A percentile compares a stretch with the other conserved stretches of the same genome.
These are phyloP conservation scores for Geotrichum phurueaensis DNA, from an alignment of 1,139 yeast species.

Conservation along the genomic window DNA sequence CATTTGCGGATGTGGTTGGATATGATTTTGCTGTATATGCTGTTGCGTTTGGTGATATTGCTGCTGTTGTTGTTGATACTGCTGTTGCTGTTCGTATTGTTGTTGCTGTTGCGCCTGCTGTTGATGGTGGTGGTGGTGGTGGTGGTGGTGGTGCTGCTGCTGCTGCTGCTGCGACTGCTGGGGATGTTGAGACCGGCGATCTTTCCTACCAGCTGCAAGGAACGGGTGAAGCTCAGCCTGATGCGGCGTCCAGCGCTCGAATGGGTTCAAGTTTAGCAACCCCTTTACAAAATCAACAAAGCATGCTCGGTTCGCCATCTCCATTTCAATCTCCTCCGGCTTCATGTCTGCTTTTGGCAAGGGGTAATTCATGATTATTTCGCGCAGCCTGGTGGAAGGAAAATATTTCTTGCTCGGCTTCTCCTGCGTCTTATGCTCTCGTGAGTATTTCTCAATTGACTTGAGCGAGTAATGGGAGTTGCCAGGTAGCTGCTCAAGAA, in stretches of 20 bases:
- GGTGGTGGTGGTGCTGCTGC: background rate
- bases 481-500: slow-evolving; percentile 44
- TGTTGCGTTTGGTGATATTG: slow-evolving; percentile 11
- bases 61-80: background rate
- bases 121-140: background rate
- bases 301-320: slow-evolving; percentile 63
- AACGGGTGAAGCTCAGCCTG: slow-evolving; percentile 93
- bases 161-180: slow-evolving; percentile 8
- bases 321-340: slow-evolving; percentile 46
- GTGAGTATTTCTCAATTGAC: slow-evolving; percentile 53
- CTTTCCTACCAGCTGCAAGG: slow-evolving; percentile 44
- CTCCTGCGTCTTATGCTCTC: slow-evolving; percentile 54
- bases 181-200: slow-evolving; percentile 34
- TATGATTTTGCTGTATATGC: slow-evolving; percentile 5
- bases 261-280: slow-evolving; percentile 74
- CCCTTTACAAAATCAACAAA: slow-evolving; percentile 76
- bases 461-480: slow-evolving; percentile 45
- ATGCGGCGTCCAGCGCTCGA: slow-evolving; percentile 94
- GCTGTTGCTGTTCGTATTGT: slow-evolving; percentile 3
- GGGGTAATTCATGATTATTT: slow-evolving; percentile 69
- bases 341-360: slow-evolving; percentile 72
- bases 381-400: slow-evolving; percentile 62
- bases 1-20: background rate
- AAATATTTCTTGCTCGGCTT: slow-evolving; percentile 82
- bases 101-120: slow-evolving; percentile 1